Evolutionary conservation across 108 stramenopile species (phyloP), one percentile per base, ranked within the genome.

Genomic region (Poteriospumella lacustris): DNA sequence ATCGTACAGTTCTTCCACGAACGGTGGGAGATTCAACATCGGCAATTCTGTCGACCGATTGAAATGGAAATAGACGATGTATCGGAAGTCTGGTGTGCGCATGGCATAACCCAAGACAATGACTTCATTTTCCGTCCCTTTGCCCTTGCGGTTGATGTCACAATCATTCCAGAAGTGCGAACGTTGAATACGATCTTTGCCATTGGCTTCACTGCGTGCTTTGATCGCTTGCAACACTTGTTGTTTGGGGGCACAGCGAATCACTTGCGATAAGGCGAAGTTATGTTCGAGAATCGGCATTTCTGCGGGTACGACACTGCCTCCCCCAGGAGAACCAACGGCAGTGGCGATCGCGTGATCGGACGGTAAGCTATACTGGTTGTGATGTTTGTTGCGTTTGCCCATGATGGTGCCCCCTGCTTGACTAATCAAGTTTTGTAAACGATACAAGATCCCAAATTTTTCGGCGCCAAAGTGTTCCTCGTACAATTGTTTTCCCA

Each of bases 51-150:
- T 34, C n/a, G 5, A 3, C 3, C 42, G 12, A 73, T 73, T 31
- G 31, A 42, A 73, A 24, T 73, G 36, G 29, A 73, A 56, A 44
- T 56, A 73, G 3, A 38, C 43, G 19, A 56, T 38, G 41, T 73
- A 73, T 5, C 70, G 70, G 36, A 42, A 73, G 26, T 73, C 70
- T 12, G 70, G 44, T 12, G 70, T 52, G 36, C 70, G 70, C 26
- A 73, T 52, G 9, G 70, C 43, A 73, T 73, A 73, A 44, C 70
- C 70, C 70, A 73, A 5, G 9, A 73, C 40, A 39, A 3, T 9
- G 15, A 73, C 12, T 38, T 34, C 19, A 42, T 73, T 33, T 24
- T 24, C 24, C 52, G n/a, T 56, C 52, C 24, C 52, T 42, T n/a
- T 44, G 36, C 36, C 41, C 5, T 36, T 5, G 28, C 42, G 3